These are phyloP conservation scores for Colletotrichum lindemuthianum DNA, from an alignment of 2,329 filamentous ascomycete species.

Conservation along the genomic window DNA sequence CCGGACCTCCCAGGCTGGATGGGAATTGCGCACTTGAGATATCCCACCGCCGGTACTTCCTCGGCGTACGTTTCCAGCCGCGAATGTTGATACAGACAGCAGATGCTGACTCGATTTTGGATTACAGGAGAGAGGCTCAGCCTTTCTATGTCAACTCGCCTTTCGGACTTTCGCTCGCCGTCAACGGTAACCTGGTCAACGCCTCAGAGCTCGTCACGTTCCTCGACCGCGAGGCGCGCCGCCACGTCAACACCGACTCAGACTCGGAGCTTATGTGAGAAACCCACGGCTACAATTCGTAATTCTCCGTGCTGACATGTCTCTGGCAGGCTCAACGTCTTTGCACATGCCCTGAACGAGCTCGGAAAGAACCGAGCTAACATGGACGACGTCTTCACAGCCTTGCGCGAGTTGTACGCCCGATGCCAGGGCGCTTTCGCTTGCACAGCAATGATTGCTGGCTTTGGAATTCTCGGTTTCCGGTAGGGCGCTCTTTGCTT, in stretches of 20 bases:
- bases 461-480: conserved; percentile 83
- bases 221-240: conserved; percentile 80
- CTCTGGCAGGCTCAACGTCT: conserved; percentile 58
- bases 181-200: conserved; percentile 91
- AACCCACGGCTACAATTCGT: too few relatives aligned
- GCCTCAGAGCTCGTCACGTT: conserved; percentile 70
- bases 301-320: too few relatives aligned
- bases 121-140: conserved; percentile 80
- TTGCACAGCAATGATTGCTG: conserved; percentile 83
- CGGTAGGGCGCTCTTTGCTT: conserved; percentile 47
- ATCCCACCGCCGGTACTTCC: conserved; percentile 74
- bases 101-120: too few relatives aligned
- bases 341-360: conserved; percentile 82
- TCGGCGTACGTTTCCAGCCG: conserved; percentile 49
- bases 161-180: conserved; percentile 56
- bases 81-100: too few relatives aligned
- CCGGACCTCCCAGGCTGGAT: conserved; percentile 28
- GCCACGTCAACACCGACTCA: conserved; percentile 71
- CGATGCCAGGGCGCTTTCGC: conserved; percentile 81
- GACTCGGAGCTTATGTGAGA: conserved; percentile 25
- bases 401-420: conserved; percentile 75
- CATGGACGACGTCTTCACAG: conserved; percentile 78
- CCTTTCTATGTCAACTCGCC: conserved; percentile 76
- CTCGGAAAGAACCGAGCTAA: conserved; percentile 86
- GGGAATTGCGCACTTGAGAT: conserved; percentile 80